Evolutionary conservation across 1,284 basidiomycete genomes (phyloP), one percentile per base, ranked within the genome.

Genomic region (Ceratobasidium sp.): DNA sequence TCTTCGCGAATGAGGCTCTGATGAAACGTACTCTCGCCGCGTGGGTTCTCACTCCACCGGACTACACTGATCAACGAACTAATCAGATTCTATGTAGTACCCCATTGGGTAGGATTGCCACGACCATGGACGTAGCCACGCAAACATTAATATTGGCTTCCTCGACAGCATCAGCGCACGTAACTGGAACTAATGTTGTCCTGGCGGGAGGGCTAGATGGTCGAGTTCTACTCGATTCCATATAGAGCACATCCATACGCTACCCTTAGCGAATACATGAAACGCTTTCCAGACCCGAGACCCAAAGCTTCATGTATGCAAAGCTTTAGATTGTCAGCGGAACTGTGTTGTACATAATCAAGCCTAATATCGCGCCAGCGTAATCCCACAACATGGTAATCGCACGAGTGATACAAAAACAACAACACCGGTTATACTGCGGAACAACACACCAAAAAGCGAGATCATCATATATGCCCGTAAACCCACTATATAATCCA

Each of bases 171-270:
- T 79, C 79, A 54, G 79, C 78, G 1, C 80, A 81, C 63, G 78
- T 80, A 11, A 80, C 80, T 0, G 80, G 80, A 16, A 76, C 78
- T 73, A 76, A 77, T 66, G 70, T 80, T 32, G 76, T 78, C 75
- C 76, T 80, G 0, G 78, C 79, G 41, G 80, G 80, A 0, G 80
- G 80, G 5, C 80, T 81, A 79, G 80, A 81, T 73, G 80, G 80
- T 61, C 49, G 78, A n/a, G 23, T 74, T n/a, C 57, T 28, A 13
- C 28, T 8, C 23, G 28, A 55, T n/a, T n/a, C n/a, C n/a, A n/a
- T n/a, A n/a, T n/a, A n/a, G n/a, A n/a, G n/a, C n/a, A n/a, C n/a
- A n/a, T n/a, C n/a, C n/a, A n/a, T n/a, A n/a, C n/a, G n/a, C n/a
- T n/a, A n/a, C n/a, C n/a, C n/a, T n/a, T n/a, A n/a, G n/a, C n/a